Percentiles rank a stretch among this genome's conserved stretches.
Conservation (phyloP, 192 early-diverging fungal species). For the Bifiguratus adelaidae region DNA sequence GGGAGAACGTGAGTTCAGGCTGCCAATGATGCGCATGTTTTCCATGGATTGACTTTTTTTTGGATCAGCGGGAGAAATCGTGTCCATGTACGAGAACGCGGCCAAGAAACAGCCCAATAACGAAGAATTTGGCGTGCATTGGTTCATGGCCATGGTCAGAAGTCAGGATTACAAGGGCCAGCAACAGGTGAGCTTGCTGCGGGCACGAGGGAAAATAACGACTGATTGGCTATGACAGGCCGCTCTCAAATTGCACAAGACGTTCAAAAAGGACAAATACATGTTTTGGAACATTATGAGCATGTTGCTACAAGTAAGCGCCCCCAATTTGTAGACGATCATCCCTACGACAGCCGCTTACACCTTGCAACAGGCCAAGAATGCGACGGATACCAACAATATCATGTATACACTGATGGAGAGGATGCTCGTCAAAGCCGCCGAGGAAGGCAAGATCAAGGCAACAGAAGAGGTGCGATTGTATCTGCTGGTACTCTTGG, state of each 20-base stretch:
- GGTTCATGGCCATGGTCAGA: conserved; percentile 77
- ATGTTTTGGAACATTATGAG: conserved; percentile 83
- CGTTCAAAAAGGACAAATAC: conserved; percentile 68
- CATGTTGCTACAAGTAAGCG: conserved; percentile 60
- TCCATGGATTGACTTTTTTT: no score
- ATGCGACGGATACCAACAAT: conserved; percentile 17
- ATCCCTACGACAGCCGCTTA: background rate
- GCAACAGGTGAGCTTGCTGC: conserved; percentile 49
- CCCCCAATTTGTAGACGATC: background rate
- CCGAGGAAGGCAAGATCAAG: conserved; percentile 49
- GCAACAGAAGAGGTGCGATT: conserved; percentile 74
- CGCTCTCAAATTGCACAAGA: conserved; percentile 72
- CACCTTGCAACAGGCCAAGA: conserved; percentile 22
- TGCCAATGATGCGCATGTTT: no score
- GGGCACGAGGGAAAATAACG: no score
- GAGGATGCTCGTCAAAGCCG: conserved; percentile 72
- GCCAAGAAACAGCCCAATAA: conserved; percentile 44
- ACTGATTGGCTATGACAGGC: conserved; percentile 24
- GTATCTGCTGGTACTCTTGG: conserved; percentile 60
- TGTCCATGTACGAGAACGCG: conserved; percentile 63
- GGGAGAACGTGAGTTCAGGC: conserved; percentile 40
- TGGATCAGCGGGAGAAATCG: conserved; percentile 29
- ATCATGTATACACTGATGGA: conserved; percentile 64
- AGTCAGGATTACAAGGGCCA: conserved; percentile 51
- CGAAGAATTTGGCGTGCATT: conserved; percentile 61